Base-by-base conservation (phyloP, 495 filamentous ascomycete species). In the Entonaema liquescens region DNA sequence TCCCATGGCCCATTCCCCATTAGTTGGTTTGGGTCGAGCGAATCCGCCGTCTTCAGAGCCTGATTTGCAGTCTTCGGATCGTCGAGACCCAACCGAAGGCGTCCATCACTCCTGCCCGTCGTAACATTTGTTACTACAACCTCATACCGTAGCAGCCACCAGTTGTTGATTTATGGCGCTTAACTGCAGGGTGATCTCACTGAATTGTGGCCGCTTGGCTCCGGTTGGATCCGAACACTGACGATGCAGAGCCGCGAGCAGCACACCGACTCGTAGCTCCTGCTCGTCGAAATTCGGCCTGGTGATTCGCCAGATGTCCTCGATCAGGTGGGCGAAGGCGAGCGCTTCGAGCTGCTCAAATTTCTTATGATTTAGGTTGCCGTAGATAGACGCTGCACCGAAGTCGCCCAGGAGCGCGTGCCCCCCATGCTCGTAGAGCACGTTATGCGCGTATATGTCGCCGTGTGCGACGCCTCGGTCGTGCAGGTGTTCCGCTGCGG, bases 381-480 rank as follows among this genome's bases (percentile, higher is more conserved):
- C 71, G 57, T 83, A 84, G n/a, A 83, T 74, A 1, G 82, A 83
- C 8, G 81, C 83, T 3, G 81, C 83, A 2, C 79, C 80, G 56
- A 83, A 83, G 33, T 80, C 80, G 7, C 79, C 80, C 1, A 84
- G 70, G 25, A 85, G 60, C 8, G 80, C 82, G 67, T 84, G 79
- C 5, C 74, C 77, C 12, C 75, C 67, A 2, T 63, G 62, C 62
- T 79, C 79, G 15, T 79, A 79, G n/a, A 83, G 74, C 29, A 83
- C 78, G 64, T 82, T 82, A 60, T 82, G 79, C 36, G 83, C 79
- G 25, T 79, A 79, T 26, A 84, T 21, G 61, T 82, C 80, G 2
- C 83, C 82, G 59, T 84, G 82, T 25, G 72, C 64, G 19, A 85
- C 81, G 8, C 78, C 80, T 25, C 77, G 66, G 21, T 52, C 62